phyloP scores from a whole-genome alignment of 1,284 basidiomycete species.

The Fomitopsis palustris region DNA sequence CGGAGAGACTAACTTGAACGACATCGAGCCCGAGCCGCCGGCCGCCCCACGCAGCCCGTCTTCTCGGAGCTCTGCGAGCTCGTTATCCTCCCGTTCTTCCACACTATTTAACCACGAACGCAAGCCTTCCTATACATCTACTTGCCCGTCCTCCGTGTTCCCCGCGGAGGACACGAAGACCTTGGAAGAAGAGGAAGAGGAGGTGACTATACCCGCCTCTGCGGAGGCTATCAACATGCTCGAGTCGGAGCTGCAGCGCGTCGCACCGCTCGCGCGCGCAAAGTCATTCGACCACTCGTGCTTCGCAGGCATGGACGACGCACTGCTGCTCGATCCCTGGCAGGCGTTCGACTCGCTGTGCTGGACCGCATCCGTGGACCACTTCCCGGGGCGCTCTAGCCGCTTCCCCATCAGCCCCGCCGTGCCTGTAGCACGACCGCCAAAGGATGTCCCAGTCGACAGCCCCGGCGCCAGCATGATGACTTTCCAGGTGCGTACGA shows the following conservation, averaged over 20 bases:
- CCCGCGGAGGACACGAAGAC: not conserved
- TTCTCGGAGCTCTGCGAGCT: conserved; percentile 12
- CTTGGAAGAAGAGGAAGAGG: not conserved
- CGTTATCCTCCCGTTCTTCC: conserved; percentile 2
- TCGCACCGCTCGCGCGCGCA: not conserved
- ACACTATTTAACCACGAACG: conserved; percentile 10
- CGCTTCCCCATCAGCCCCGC: not conserved
- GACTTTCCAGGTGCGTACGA: conserved; percentile 3
- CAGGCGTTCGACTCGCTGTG: conserved; percentile 15
- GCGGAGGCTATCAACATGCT: conserved; percentile 8
- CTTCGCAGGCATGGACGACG: conserved; percentile 15
- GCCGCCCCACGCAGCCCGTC: conserved; percentile 10
- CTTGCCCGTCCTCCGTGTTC: conserved; percentile 23
- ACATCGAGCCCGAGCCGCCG: conserved; percentile 12
- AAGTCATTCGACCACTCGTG: conserved; percentile 11
- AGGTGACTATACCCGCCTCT: not conserved
- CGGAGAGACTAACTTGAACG: conserved; percentile 17
- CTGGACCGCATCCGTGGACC: conserved; percentile 6
- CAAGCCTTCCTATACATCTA: conserved; percentile 14
- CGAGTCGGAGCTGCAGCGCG: conserved; percentile 12
- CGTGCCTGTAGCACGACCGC: not conserved
- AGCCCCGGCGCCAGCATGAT: not conserved
- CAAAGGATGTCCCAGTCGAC: not conserved
- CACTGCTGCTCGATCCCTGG: conserved; percentile 15
- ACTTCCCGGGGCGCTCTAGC: not conserved